Evolutionary conservation across 1,284 basidiomycete species (phyloP).

Genomic region (Fomitopsis schrenkii): DNA sequence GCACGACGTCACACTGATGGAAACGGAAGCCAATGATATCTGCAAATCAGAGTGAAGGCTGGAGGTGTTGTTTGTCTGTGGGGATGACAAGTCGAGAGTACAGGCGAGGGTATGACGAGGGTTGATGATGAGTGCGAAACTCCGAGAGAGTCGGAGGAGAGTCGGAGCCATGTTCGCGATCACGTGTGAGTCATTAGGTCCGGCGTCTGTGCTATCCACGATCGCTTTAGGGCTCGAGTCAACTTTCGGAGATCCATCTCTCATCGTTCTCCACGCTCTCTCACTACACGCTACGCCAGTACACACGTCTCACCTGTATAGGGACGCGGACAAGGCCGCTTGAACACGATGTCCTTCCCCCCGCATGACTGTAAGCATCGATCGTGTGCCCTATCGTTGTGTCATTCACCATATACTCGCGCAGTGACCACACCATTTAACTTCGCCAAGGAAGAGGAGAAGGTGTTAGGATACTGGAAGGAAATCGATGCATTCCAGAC

Average conservation of each 20-base stretch:
- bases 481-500: conserved; percentile 99
- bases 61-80: not conserved
- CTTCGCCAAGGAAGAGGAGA: conserved; percentile 91
- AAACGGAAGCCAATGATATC: too few relatives aligned
- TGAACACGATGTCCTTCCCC: conserved; percentile 56
- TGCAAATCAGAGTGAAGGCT: too few relatives aligned
- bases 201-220: conserved; percentile 3
- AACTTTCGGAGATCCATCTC: not conserved
- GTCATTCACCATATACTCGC: conserved; percentile 6
- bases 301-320: not conserved
- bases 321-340: not conserved
- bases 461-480: conserved; percentile 89
- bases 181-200: not conserved
- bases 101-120: not conserved
- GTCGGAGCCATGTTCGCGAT: not conserved
- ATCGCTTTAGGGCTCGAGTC: conserved; percentile 2
- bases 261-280: not conserved
- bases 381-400: not conserved
- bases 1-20: too few relatives aligned
- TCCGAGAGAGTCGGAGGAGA: not conserved
- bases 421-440: conserved; percentile 75
- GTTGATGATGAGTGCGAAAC: not conserved
- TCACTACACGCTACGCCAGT: not conserved
- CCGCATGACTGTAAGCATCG: conserved; percentile 64
- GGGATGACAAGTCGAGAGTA: too few relatives aligned